These are phyloP conservation scores for Candida sonorensis DNA, from an alignment of 805 yeast genomes.

Conservation along the genomic window DNA sequence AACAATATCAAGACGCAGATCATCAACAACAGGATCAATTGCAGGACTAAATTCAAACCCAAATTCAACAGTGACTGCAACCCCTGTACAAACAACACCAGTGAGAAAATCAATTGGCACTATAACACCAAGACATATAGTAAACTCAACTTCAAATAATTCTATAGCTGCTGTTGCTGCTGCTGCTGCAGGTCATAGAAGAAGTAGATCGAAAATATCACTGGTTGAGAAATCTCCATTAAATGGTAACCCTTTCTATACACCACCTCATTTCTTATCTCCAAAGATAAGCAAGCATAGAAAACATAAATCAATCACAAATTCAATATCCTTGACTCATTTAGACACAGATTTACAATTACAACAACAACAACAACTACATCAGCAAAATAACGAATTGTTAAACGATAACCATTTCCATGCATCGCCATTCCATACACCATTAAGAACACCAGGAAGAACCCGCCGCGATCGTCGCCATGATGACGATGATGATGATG, in stretches of 20 bases:
- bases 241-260: conserved; percentile 41
- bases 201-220: conserved; percentile 15
- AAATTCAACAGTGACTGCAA: conserved; percentile 7
- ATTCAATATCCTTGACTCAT: conserved; percentile 24
- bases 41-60: conserved; percentile 1
- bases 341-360: conserved; percentile 26
- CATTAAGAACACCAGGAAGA: conserved; percentile 24
- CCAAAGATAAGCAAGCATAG: conserved; percentile 32
- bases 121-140: conserved; percentile 19
- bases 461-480: conserved; percentile 1
- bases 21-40: conserved; percentile 5
- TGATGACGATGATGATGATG: conserved; percentile 7
- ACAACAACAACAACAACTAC: conserved; percentile 16
- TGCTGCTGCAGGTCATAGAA: conserved; percentile 7
- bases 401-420: conserved; percentile 1
- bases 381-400: too few species aligned
- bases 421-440: conserved; percentile 23
- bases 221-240: conserved; percentile 29
- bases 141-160: conserved; percentile 3
- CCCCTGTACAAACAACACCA: conserved; percentile 19
- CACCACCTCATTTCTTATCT: conserved; percentile 37
- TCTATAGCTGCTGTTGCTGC: neutral
- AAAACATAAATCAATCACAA: conserved; percentile 26
- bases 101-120: conserved; percentile 11
- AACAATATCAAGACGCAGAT: conserved; percentile 8